Base-by-base conservation (phyloP, 208 protist species). In the Acanthamoeba triangularis region DNA sequence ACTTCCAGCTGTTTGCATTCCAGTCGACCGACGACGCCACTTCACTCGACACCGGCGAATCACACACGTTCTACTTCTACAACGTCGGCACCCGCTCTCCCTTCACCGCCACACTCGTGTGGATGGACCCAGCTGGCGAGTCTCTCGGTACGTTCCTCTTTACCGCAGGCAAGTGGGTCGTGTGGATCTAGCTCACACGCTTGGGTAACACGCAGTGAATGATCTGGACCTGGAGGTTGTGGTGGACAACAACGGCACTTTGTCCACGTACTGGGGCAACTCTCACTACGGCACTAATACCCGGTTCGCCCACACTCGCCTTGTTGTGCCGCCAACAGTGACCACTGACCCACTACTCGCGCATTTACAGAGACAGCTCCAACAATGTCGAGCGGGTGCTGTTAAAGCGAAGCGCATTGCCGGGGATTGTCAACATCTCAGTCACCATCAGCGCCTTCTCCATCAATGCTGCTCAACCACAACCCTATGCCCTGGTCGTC, bases 101-200 rank as follows among this genome's bases (percentile, higher is more conserved):
- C 37, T 69, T 93, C 44, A 25, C 87, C 10, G 87, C 65, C 59
- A 93, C 87, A 1, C 61, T 93, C 33, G 87, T 93, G 33, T 93
- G 87, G 87, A 93, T 93, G 87, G 87, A 93, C n/a, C 87, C 87
- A 16, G 87, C 87, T 18, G 87, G 87, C 59, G 87, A 67, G 13
- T 14, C 52, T 20, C 87, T 93, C 0, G 85, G 85, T 91, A 69
- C 52, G 7, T 10, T 41, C 5, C 20, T 16, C 30, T 10, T 80
- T n/a, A n/a, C 7, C 33, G 35, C 35, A 20, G 10, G 72, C 6
- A 3, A 10, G 18, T 44, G 74, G 3, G 1, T 84, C 8, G 13
- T 49, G 16, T 91, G 13, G 2, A 18, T 52, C 33, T 6, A 7
- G 18, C 16, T 28, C 72, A 20, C n/a, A n/a, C 7, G 14, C 72